A percentile compares a stretch with the other conserved stretches of the same genome.
Conservation (phyloP, 805 yeast genomes). For the Saccharomycopsis microspora region DNA sequence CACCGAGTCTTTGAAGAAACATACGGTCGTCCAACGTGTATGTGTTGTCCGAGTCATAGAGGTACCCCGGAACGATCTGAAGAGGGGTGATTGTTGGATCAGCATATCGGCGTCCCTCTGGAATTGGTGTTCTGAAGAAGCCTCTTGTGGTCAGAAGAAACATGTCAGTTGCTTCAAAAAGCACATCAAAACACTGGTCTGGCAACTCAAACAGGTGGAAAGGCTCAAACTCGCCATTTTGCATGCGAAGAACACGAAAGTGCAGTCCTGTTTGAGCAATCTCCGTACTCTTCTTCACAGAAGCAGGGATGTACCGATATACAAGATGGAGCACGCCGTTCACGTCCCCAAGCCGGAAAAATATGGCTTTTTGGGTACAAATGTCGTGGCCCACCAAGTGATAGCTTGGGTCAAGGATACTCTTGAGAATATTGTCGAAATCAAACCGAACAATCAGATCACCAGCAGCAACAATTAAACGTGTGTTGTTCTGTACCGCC, state of each 20-base stretch:
- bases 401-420: conserved; percentile 13
- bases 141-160: conserved; percentile 14
- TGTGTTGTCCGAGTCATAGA: conserved; percentile 7
- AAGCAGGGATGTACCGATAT: conserved; percentile 12
- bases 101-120: background rate
- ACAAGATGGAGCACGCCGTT: conserved; percentile 11
- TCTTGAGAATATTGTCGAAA: conserved; percentile 15
- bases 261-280: conserved; percentile 6
- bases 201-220: conserved; percentile 10
- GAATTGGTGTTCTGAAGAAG: conserved; percentile 8
- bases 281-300: conserved; percentile 14
- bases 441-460: conserved; percentile 16
- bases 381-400: conserved; percentile 17
- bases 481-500: conserved; percentile 1
- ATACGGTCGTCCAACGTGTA: conserved; percentile 13
- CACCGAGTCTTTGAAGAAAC: conserved; percentile 13
- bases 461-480: conserved; percentile 14
- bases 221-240: conserved; percentile 9
- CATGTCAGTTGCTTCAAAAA: conserved; percentile 11
- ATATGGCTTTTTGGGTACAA: conserved; percentile 15
- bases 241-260: conserved; percentile 12
- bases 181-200: conserved; percentile 13
- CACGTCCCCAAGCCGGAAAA: conserved; percentile 13
- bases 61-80: conserved; percentile 14
- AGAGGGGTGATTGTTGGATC: background rate